Base-by-base conservation (phyloP, 1,284 basidiomycete genomes). In the Mrakiaceae sp. region DNA sequence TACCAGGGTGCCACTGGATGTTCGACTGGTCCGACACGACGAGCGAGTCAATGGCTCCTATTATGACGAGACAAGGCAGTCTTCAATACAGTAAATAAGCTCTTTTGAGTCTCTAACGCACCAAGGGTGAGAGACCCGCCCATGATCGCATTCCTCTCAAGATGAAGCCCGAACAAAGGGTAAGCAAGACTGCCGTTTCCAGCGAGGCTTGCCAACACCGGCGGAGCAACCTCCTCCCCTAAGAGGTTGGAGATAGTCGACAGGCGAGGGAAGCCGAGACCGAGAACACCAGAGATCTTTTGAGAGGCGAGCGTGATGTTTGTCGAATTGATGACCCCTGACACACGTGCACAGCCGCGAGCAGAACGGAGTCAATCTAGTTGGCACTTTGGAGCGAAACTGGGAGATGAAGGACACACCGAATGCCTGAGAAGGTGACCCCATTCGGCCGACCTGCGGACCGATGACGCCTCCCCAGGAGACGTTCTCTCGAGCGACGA, bases 211-310 rank as follows among this genome's bases (percentile, higher is more conserved):
- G 50, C 49, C n/a, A 65, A 43, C 11, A 65, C 39, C 6, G 64
- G 56, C 14, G 49, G 53, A 0, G 16, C 46, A 10, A 12, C n/a
- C 16, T 44, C 52, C 5, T 5, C n/a, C 7, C 56, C 58, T 10
- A 44, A 27, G 8, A 54, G 16, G 46, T 47, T 42, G n/a, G 70
- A 46, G 3, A 74, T 27, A 0, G 63, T 58, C 39, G 74, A 74
- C 52, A 73, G 64, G 27, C 77, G 68, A 0, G 77, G 74, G 64
- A 78, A 78, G 6, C 77, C 77, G 1, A 78, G 66, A 5, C 77
- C 77, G 4, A 77, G 55, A 40, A 78, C 72, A 2, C 77, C 77
- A 5, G 75, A 74, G 16, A 77, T 72, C 16, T 72, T 71, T 66
- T 78, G 74, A 3, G 68, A 66, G 1, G 69, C 63, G 47, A 77